phyloP scores from a whole-genome alignment of 1,139 yeast species.

The Sugiyamaella grinbergsii region DNA sequence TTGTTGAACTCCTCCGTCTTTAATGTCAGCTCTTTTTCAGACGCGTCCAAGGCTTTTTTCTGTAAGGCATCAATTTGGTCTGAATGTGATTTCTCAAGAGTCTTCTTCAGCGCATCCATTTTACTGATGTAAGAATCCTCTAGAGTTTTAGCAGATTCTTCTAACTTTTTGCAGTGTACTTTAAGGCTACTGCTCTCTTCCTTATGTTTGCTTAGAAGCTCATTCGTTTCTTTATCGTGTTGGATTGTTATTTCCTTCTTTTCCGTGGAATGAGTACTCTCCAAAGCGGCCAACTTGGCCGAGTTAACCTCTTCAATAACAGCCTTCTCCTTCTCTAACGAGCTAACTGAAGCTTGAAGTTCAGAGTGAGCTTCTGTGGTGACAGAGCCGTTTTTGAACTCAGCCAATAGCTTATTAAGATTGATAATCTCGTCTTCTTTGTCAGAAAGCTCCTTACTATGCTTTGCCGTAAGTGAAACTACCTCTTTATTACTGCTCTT shows the following conservation, averaged over 20 bases:
- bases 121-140: conserved; percentile 19
- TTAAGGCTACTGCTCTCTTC: conserved; percentile 20
- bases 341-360: not conserved
- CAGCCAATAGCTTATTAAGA: not conserved
- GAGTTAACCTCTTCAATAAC: conserved; percentile 6
- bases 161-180: not conserved
- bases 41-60: conserved; percentile 8
- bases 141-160: conserved; percentile 27
- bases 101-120: not conserved
- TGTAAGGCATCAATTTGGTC: not conserved
- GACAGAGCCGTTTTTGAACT: not conserved
- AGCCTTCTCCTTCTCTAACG: conserved; percentile 12
- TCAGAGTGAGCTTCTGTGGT: not conserved
- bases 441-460: conserved; percentile 10
- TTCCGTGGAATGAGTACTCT: conserved; percentile 2
- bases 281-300: conserved; percentile 4
- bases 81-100: not conserved
- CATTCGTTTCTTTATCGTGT: conserved; percentile 16
- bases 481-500: not conserved
- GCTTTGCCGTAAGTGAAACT: not conserved
- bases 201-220: conserved; percentile 24
- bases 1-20: conserved; percentile 19
- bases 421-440: not conserved
- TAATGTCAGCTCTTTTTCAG: conserved; percentile 13
- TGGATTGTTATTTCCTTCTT: conserved; percentile 15